Evolutionary conservation across 768 basidiomycete species (phyloP), one percentile per base, ranked within the genome.

Genomic region (Tephrocybe rancida): DNA sequence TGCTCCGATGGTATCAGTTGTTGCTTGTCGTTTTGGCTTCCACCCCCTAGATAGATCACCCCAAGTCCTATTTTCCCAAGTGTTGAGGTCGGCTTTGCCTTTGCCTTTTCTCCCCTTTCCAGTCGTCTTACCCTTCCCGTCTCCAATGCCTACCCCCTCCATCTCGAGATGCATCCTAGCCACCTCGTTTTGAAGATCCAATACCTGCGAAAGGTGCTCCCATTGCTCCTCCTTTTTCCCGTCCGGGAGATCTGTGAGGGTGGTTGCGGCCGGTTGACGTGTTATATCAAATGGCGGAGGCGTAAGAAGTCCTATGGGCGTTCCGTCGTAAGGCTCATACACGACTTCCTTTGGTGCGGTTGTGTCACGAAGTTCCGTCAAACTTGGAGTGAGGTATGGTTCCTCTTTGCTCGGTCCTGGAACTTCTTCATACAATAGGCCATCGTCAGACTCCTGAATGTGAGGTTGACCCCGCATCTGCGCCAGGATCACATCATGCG

Each of bases 151-250:
- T 42, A 87, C 76, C 35, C 79, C 79, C 65, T 92, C 90, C 87
- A 92, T 88, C 22, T 86, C 82, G 9, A 85, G 69, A 63, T 91
- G 90, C 80, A 88, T 82, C 57, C 72, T 74, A 5, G 89, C 84
- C 29, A 92, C 82, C 57, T 88, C 82, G 50, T 79, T 82, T 65
- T 92, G 88, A 26, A 92, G 68, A 32, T 85, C 85, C 56, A 89
- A 66, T n/a, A 92, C 85, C 39, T 77, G 78, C 18, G 82, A 82
- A 14, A 92, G 77, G 56, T 86, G 84, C 0, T 78, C 62, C 90
- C 90, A 92, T 44, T 88, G 65, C 48, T 79, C 81, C 46, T 80
- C 81, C 57, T 78, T 77, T 43, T 69, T 70, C 16, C 39, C 49
- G 48, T 61, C 61, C 6, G 8, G 5, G 11, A 3, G 18, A 34